Evolutionary conservation across 352 stramenopile species (phyloP), one percentile per base, ranked within the genome.

Genomic region (Phytophthora ramorum): DNA sequence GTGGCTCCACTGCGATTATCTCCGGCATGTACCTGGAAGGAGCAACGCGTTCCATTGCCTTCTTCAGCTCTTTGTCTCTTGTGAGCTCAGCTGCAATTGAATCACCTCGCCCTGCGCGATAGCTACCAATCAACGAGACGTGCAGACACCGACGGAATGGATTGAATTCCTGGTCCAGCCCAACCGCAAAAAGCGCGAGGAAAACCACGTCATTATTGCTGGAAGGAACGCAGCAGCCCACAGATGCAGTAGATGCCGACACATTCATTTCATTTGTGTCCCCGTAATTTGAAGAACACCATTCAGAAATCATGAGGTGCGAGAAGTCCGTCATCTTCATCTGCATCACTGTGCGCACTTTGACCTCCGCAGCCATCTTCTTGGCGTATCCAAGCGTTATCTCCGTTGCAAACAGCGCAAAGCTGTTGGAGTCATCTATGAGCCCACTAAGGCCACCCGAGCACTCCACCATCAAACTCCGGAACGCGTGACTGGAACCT

Each of bases 81-180:
- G 66, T 46, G 8, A 85, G 22, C 43, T 76, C 55, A 7, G 46
- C 14, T n/a, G 41, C 50, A 8, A 76, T 69, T 0, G 69, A 62
- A 14, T 60, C 51, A 14, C 16, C 48, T 17, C 67, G 52, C 4
- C 57, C 49, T 26, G 37, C 19, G 16, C 20, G 41, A 14, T 43
- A 37, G 30, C 7, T 64, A 16, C 47, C 56, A 19, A 85, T 65
- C 4, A 75, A 69, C 12, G 76, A 51, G 14, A 85, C 81, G 52
- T 88, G 78, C 19, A 93, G 55, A 65, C 85, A 93, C 17, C 81
- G 70, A 7, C 79, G 82, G 9, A 89, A 87, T 0, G 73, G 52
- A 32, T 89, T 82, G 54, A 93, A 93, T 16, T 91, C 81, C 10
- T 83, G 77, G 41, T 93, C 83, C 7, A 93, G 50, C 2, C 79